Evolutionary conservation across 495 filamentous ascomycete genomes (phyloP), one percentile per base, ranked within the genome.

Genomic region (Ramalina peruviana): DNA sequence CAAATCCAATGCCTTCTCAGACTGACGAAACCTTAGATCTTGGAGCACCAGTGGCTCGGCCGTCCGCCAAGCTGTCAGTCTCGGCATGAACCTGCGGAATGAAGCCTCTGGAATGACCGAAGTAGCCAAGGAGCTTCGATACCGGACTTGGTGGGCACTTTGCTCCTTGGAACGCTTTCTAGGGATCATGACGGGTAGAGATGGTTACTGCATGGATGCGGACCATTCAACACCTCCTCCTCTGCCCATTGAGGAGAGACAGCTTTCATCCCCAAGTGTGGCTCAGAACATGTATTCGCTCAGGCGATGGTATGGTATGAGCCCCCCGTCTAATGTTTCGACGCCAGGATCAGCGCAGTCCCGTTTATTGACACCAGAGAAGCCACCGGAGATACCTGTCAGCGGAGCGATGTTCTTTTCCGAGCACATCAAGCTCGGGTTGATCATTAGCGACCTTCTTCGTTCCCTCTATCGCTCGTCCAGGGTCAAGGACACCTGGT

Each of bases 111-210:
- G 63, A 2, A 68, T 77, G 1, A 54, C 67, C 7, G 69, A 74
- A 49, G 56, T 69, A 12, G 71, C 80, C n/a, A 80, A 76, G 56
- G 81, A 83, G 56, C 67, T 74, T 44, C 72, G 80, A 40, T 73
- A 79, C 44, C 74, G 76, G 37, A 69, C 83, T 16, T 84, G 80
- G 80, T 83, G 78, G 74, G 75, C 78, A 33, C 53, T 84, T 4
- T 80, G 79, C 50, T 73, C 67, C 1, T 67, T 82, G 45, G 81
- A 84, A 51, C 72, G 79, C 42, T 58, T 73, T 36, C 66, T 84
- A 17, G 72, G 73, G 39, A 69, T 74, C 25, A 81, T 82, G 68
- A 82, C 78, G 9, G 81, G 81, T n/a, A 72, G 81, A n/a, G 71
- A 78, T 7, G 74, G 72, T 33, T 74, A 71, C 45, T 77, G 82